These are phyloP conservation scores for Jasminum sambac DNA, from an alignment of 257 asterid genomes.

Conservation along the genomic window DNA sequence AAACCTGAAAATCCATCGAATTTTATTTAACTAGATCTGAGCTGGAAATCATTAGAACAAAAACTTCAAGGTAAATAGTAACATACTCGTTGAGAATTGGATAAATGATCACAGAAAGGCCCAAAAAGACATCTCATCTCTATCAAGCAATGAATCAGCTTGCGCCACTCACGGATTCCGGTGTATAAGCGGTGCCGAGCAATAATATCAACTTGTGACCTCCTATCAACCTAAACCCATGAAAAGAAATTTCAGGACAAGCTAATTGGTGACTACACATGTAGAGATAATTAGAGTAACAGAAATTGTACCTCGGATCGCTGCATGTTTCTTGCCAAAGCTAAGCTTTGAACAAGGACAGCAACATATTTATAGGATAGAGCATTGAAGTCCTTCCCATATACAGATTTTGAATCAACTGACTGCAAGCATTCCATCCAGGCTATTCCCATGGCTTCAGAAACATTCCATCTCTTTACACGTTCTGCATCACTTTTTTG, in stretches of 20 bases:
- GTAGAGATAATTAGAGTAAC: constrained; percentile 21
- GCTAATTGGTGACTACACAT: constrained; percentile 10
- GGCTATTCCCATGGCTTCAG: constrained; percentile 98
- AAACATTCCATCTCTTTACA: constrained; percentile 92
- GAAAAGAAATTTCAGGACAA: constrained; percentile 20
- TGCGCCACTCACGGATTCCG: constrained; percentile 98
- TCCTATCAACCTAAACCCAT: constrained; percentile 84
- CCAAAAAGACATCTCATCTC: constrained; percentile 91
- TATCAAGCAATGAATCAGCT: constrained; percentile 82
- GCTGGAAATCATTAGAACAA: constrained; percentile 25
- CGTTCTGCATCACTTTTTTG: constrained; percentile 79
- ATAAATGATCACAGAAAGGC: constrained; percentile 64
- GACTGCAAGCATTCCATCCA: constrained; percentile 97
- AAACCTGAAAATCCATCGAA: constrained; percentile 51
- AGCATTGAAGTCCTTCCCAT: constrained; percentile 93
- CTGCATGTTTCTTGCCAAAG: constrained; percentile 97
- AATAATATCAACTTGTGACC: constrained; percentile 75
- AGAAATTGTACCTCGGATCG: constrained; percentile 74
- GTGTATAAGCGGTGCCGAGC: constrained; percentile 70
- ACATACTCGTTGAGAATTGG: constrained; percentile 70
- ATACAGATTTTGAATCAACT: constrained; percentile 89
- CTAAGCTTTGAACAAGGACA: constrained; percentile 95
- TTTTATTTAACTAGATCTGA: constrained; percentile 26
- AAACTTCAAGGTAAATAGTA: constrained; percentile 31
- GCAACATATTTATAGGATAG: constrained; percentile 88